Base-by-base conservation (phyloP, 768 basidiomycete genomes). In the Dendrothele bispora region DNA sequence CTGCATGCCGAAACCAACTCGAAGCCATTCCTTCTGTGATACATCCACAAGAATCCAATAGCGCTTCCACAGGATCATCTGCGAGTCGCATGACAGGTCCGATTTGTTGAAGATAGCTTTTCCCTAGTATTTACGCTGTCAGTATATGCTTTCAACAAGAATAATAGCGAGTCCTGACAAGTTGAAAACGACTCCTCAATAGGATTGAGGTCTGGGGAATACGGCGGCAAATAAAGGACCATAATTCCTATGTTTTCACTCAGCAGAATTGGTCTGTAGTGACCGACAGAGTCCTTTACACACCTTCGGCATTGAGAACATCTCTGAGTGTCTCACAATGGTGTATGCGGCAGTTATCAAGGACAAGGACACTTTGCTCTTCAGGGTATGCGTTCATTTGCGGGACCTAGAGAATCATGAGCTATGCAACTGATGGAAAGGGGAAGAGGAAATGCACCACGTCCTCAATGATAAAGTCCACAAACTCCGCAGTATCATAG, bases 271-370 rank as follows among this genome's bases (percentile, higher is more conserved):
- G 50, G 35, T 12, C 10, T 29, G 18, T 7, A 39, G 8, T 30
- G 32, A 26, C 22, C n/a, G n/a, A n/a, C n/a, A n/a, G n/a, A 10
- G 27, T 44, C 10, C 14, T 5, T 39, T 29, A 49, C 51, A 5
- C 29, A 62, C 67, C 59, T 5, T 50, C 51, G 22, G 46, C 58
- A 46, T 58, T 52, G 7, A 64, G 56, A 35, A 60, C 48, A 6
- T 67, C 57, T 38, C 44, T 43, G 0, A 70, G 22, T n/a, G 53
- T 61, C 17, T 65, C 54, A 28, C 52, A 63, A 25, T 72, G 62
- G 47, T 74, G 72, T 6, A 71, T 74, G 0, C 55, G 39, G 41
- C 70, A 72, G 52, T 71, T 73, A 43, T 73, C 69, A 27, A 68
- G 49, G 4, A 71, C 48, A 11, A 73, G 51, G 26, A 73, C 65